A percentile compares a stretch with the other conserved stretches of the same genome.
Evolutionary conservation across 2,329 filamentous ascomycete species (phyloP).

Genomic region (Grosmannia serpens): DNA sequence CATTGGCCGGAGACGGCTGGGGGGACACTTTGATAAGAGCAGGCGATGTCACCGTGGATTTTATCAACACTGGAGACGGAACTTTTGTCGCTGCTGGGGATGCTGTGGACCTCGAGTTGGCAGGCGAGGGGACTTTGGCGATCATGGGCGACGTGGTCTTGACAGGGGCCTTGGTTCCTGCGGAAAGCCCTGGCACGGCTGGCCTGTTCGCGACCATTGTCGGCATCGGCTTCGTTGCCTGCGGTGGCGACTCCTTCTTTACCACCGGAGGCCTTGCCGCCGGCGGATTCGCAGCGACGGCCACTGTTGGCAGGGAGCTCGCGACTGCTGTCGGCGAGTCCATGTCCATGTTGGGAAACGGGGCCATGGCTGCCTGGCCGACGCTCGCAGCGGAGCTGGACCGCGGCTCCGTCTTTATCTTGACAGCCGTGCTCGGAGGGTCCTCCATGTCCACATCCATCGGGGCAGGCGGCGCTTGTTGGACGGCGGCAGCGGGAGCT

Average conservation of each 20-base stretch:
- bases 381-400: not conserved
- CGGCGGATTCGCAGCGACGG: conserved; percentile 4
- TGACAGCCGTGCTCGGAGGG: conserved; percentile 13
- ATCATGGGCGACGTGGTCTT: conserved; percentile 7
- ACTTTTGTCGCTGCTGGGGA: not conserved
- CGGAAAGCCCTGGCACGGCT: conserved; percentile 8
- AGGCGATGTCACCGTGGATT: conserved; percentile 5
- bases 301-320: not conserved
- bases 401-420: conserved; percentile 26
- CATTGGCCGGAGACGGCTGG: not conserved
- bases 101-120: not conserved
- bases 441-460: conserved; percentile 20
- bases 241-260: conserved; percentile 12
- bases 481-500: conserved; percentile 4
- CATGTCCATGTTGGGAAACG: conserved; percentile 46
- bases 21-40: conserved; percentile 11
- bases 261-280: conserved; percentile 1
- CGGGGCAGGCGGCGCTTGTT: conserved; percentile 13
- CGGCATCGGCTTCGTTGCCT: conserved; percentile 10
- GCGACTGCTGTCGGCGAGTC: conserved; percentile 18
- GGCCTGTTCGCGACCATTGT: conserved; percentile 2
- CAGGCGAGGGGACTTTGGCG: conserved; percentile 6
- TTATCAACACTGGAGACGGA: conserved; percentile 8
- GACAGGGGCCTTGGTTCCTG: not conserved
- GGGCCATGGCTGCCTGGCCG: conserved; percentile 25